phyloP scores from a whole-genome alignment of 352 stramenopile genomes.

The Plasmopara muralis region DNA sequence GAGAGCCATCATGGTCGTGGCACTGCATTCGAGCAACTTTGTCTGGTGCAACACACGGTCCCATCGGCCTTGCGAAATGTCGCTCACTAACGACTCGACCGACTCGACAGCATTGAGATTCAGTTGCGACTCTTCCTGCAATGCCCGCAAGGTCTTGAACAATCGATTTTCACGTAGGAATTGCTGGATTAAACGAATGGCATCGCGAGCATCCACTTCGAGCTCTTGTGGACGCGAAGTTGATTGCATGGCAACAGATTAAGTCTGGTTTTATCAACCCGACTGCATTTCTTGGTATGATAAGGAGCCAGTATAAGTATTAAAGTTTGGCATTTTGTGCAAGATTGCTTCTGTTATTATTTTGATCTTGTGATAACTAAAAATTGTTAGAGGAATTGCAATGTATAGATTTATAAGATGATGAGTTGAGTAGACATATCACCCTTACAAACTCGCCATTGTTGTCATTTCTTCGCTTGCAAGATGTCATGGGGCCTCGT shows the following conservation, averaged over 20 bases:
- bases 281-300: background rate
- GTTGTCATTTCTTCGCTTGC: too few relatives aligned
- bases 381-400: too few relatives aligned
- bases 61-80: conserved; percentile 84
- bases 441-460: too few relatives aligned
- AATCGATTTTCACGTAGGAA: conserved; percentile 90
- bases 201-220: conserved; percentile 67
- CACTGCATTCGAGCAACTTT: conserved; percentile 54
- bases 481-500: too few relatives aligned
- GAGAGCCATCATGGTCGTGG: conserved; percentile 69
- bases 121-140: conserved; percentile 87
- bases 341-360: too few relatives aligned
- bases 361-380: too few relatives aligned
- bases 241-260: background rate
- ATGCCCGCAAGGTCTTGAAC: conserved; percentile 63
- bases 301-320: too few relatives aligned
- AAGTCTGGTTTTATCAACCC: background rate
- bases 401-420: too few relatives aligned
- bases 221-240: conserved; percentile 18
- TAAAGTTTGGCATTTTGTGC: too few relatives aligned
- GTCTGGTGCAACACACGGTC: conserved; percentile 88
- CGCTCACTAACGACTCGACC: conserved; percentile 59
- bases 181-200: conserved; percentile 88
- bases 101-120: conserved; percentile 86
- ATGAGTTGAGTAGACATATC: too few relatives aligned